phyloP scores from a whole-genome alignment of 2,329 filamentous ascomycete genomes.

The Xylariales sp. region DNA sequence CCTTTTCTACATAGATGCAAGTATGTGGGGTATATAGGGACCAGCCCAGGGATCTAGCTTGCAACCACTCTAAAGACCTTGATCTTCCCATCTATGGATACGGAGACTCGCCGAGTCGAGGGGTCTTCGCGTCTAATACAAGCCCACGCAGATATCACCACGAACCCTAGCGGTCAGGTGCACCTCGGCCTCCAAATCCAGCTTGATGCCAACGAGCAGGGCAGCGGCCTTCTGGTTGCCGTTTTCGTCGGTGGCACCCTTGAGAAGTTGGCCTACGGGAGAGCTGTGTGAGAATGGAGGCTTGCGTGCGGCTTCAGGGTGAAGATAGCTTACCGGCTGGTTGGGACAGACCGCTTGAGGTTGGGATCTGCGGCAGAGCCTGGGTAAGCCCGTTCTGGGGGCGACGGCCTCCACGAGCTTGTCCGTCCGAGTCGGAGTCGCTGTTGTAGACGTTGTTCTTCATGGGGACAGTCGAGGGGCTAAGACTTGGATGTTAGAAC shows the following conservation, averaged over 20 bases:
- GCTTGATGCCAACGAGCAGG: conserved; percentile 70
- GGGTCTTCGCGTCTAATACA: conserved; percentile 57
- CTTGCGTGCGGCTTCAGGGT: neutral
- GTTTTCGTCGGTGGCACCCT: conserved; percentile 66
- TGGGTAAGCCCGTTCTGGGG: conserved; percentile 34
- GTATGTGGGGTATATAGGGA: conserved; percentile 26
- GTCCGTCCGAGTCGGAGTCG: conserved; percentile 54
- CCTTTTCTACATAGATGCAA: conserved; percentile 16
- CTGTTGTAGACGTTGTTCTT: conserved; percentile 50
- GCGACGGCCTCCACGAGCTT: conserved; percentile 47
- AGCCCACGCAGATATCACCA: conserved; percentile 70
- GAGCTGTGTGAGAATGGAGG: conserved; percentile 14
- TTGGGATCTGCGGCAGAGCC: conserved; percentile 41
- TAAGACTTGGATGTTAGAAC: conserved; percentile 36
- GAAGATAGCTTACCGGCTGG: conserved; percentile 41
- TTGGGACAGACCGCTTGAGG: conserved; percentile 43
- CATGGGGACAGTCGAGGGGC: conserved; percentile 43
- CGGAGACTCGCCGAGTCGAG: neutral
- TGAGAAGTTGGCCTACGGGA: conserved; percentile 62
- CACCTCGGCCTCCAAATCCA: conserved; percentile 72
- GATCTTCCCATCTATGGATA: conserved; percentile 7
- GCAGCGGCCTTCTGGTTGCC: conserved; percentile 69
- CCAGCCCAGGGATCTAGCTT: conserved; percentile 25
- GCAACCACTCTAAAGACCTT: conserved; percentile 14
- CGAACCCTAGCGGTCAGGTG: conserved; percentile 69